Evolutionary conservation across 2,329 filamentous ascomycete genomes (phyloP).

Genomic region (Hymenoscyphus infarciens): DNA sequence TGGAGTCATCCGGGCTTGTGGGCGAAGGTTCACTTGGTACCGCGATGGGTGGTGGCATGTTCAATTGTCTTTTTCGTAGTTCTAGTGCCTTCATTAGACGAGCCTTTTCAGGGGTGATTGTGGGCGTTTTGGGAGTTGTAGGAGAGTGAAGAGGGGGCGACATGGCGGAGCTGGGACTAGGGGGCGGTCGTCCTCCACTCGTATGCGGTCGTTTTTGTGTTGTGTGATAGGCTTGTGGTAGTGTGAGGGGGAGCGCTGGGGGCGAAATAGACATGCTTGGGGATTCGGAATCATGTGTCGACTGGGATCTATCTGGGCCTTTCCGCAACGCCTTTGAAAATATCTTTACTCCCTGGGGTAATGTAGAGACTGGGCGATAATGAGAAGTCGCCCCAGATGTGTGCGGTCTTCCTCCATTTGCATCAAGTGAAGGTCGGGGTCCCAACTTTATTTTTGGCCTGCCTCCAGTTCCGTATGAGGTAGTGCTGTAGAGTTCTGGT

Average conservation of each 20-base stretch:
- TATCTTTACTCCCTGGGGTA: conserved; percentile 76
- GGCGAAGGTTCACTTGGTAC: conserved; percentile 25
- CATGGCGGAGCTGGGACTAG: conserved; percentile 30
- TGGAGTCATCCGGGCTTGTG: conserved; percentile 11
- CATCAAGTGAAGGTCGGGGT: conserved; percentile 73
- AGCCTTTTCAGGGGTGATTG: conserved; percentile 85
- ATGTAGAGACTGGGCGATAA: conserved; percentile 69
- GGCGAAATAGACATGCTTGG: conserved; percentile 32
- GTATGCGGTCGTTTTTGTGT: conserved; percentile 31
- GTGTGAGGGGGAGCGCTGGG: conserved; percentile 25
- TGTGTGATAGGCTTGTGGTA: conserved; percentile 32
- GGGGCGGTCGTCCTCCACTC: conserved; percentile 35
- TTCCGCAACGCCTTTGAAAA: conserved; percentile 57
- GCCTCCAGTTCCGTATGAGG: conserved; percentile 45
- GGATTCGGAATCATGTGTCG: conserved; percentile 31
- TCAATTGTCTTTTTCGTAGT: conserved; percentile 76
- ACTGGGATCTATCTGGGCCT: conserved; percentile 42
- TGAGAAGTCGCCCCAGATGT: conserved; percentile 54
- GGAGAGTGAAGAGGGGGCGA: conserved; percentile 23
- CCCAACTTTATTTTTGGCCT: conserved; percentile 87
- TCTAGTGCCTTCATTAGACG: conserved; percentile 93
- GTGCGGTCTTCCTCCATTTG: conserved; percentile 54
- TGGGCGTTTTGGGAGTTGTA: conserved; percentile 34
- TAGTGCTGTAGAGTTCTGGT: conserved; percentile 48
- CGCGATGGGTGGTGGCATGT: background rate